Conservation (phyloP, 1,284 basidiomycete species). For the Cerrena zonata region DNA sequence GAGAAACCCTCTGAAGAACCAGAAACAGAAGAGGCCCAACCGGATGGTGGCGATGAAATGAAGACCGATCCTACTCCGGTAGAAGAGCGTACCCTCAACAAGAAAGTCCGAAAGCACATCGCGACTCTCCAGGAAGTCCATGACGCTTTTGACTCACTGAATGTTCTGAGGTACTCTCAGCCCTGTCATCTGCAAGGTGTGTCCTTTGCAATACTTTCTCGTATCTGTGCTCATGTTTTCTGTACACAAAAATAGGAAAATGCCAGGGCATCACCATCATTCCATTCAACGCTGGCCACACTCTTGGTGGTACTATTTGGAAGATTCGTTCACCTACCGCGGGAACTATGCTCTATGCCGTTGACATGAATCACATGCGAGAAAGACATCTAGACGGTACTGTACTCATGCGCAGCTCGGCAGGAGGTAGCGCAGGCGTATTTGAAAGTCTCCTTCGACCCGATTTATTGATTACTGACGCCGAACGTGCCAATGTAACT, state of each 20-base stretch:
- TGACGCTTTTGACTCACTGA: conserved; percentile 89
- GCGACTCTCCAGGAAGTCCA: conserved; percentile 83
- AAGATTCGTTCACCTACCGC: conserved; percentile 95
- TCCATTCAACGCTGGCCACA: conserved; percentile 93
- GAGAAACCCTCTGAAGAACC: conserved; percentile 5
- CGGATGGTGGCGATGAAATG: background rate
- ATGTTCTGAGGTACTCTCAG: conserved; percentile 90
- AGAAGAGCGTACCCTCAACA: background rate
- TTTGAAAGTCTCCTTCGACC: conserved; percentile 84
- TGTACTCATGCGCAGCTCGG: conserved; percentile 63
- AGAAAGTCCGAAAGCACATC: conserved; percentile 51
- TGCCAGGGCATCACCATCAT: conserved; percentile 91
- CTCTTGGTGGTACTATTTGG: conserved; percentile 96
- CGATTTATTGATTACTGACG: conserved; percentile 90
- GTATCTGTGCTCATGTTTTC: conserved; percentile 1
- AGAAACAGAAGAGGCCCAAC: conserved; percentile 8
- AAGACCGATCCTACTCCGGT: background rate
- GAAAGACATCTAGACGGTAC: conserved; percentile 96
- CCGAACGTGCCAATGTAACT: conserved; percentile 74
- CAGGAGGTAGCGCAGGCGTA: conserved; percentile 57
- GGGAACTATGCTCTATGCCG: conserved; percentile 92
- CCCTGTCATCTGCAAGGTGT: conserved; percentile 90
- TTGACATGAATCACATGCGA: conserved; percentile 93
- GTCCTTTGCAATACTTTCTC: conserved; percentile 15
- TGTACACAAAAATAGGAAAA: conserved; percentile 62